Conservation (phyloP, 2,329 filamentous ascomycete species). For the Zymoseptoria brevis region DNA sequence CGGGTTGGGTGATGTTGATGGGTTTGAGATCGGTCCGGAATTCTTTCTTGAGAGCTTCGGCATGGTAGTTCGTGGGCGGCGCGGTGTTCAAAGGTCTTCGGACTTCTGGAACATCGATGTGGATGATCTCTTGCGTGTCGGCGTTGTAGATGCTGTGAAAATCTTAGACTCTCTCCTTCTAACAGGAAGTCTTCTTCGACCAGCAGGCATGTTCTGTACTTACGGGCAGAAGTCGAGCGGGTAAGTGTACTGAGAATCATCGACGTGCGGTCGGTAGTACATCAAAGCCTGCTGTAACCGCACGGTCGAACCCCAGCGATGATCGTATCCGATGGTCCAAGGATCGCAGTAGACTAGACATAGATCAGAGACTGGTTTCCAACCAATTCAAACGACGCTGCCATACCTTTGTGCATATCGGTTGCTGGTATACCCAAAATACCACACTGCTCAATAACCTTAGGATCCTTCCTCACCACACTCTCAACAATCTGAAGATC, state of each 20-base stretch:
- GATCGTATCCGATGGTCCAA: slow-evolving; percentile 94
- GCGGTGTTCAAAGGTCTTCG: slow-evolving; percentile 66
- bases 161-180: neutral
- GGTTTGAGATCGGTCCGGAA: slow-evolving; percentile 76
- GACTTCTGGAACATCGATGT: slow-evolving; percentile 74
- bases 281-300: slow-evolving; percentile 87
- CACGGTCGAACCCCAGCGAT: slow-evolving; percentile 70
- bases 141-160: slow-evolving; percentile 62
- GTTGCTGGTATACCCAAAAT: slow-evolving; percentile 70
- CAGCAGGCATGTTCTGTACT: neutral
- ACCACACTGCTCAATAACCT: slow-evolving; percentile 83
- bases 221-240: slow-evolving; percentile 83
- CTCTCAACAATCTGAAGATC: slow-evolving; percentile 75
- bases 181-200: too few relatives aligned
- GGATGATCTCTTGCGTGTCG: slow-evolving; percentile 67
- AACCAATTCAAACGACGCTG: neutral
- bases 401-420: slow-evolving; percentile 68
- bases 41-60: slow-evolving; percentile 60
- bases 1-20: slow-evolving; percentile 78
- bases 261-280: slow-evolving; percentile 82
- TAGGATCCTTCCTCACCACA: slow-evolving; percentile 66
- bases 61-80: slow-evolving; percentile 70
- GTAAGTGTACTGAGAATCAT: slow-evolving; percentile 84
- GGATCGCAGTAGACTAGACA: slow-evolving; percentile 72
- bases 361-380: neutral